These are phyloP conservation scores for Emmonsiellopsis sp. DNA, from an alignment of 2,329 filamentous ascomycete genomes.

Conservation along the genomic window DNA sequence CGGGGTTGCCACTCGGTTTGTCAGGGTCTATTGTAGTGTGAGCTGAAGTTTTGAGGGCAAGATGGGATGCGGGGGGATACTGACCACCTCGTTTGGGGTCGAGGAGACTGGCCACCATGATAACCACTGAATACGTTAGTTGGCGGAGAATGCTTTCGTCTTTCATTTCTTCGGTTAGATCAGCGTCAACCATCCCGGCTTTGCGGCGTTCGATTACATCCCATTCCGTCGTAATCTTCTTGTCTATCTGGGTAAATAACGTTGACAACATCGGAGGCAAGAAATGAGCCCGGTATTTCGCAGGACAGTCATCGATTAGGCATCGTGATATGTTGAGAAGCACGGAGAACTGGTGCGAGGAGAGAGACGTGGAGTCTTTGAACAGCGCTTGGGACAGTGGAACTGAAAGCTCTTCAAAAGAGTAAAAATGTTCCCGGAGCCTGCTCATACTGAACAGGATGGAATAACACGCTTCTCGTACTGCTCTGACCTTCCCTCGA, in stretches of 20 bases:
- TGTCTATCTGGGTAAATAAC: conserved; percentile 78
- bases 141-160: conserved; percentile 90
- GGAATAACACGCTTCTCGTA: conserved; percentile 88
- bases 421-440: conserved; percentile 81
- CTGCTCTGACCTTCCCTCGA: conserved; percentile 75
- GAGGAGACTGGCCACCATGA: conserved; percentile 82
- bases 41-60: conserved; percentile 4
- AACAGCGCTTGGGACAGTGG: conserved; percentile 80
- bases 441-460: conserved; percentile 90
- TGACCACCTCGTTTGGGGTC: conserved; percentile 61
- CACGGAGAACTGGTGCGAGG: conserved; percentile 89
- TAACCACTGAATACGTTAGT: conserved; percentile 82
- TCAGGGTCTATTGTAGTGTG: conserved; percentile 23
- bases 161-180: conserved; percentile 94
- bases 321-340: conserved; percentile 80
- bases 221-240: conserved; percentile 84
- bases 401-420: conserved; percentile 71
- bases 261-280: conserved; percentile 73
- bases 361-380: conserved; percentile 69
- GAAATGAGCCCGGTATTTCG: conserved; percentile 67
- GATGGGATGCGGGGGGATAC: conserved; percentile 11
- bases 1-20: conserved; percentile 19
- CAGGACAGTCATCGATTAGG: conserved; percentile 84
- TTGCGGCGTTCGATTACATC: conserved; percentile 55
- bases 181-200: conserved; percentile 60